Conservation (phyloP, 306 rosid species). For the Acacia confusa region DNA sequence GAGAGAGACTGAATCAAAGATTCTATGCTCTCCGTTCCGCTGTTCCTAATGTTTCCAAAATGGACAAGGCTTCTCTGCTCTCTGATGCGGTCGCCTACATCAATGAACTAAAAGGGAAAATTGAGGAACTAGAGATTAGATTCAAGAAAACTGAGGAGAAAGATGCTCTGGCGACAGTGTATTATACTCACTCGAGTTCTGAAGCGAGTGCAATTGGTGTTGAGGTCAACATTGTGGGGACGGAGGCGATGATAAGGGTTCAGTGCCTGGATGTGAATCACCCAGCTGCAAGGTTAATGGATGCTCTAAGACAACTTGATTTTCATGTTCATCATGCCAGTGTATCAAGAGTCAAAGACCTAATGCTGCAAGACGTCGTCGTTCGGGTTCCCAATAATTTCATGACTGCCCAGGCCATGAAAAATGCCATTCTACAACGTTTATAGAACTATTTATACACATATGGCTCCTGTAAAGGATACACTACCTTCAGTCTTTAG, state of each 20-base stretch:
- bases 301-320: conserved; percentile 50
- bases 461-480: not conserved
- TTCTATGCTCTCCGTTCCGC: conserved; percentile 69
- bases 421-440: conserved; percentile 39
- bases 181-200: not conserved
- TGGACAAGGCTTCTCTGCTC: conserved; percentile 75
- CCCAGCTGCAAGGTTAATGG: conserved; percentile 60
- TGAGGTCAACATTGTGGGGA: conserved; percentile 54
- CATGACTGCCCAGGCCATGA: conserved; percentile 42
- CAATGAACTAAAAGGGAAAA: conserved; percentile 47
- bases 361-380: conserved; percentile 67
- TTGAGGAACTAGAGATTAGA: conserved; percentile 17
- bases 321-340: conserved; percentile 55
- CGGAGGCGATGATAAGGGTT: conserved; percentile 60
- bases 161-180: not conserved
- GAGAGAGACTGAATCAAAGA: conserved; percentile 56
- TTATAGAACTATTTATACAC: not conserved
- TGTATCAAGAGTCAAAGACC: conserved; percentile 51
- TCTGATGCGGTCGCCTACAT: conserved; percentile 60
- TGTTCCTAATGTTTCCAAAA: conserved; percentile 67
- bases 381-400: conserved; percentile 46
- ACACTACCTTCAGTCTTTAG: too few species aligned
- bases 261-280: conserved; percentile 48
- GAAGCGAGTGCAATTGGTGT: conserved; percentile 25
- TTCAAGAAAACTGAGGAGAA: not conserved